Evolutionary conservation across 1,139 yeast genomes (phyloP).

Genomic region (Yamadazyma sp.): DNA sequence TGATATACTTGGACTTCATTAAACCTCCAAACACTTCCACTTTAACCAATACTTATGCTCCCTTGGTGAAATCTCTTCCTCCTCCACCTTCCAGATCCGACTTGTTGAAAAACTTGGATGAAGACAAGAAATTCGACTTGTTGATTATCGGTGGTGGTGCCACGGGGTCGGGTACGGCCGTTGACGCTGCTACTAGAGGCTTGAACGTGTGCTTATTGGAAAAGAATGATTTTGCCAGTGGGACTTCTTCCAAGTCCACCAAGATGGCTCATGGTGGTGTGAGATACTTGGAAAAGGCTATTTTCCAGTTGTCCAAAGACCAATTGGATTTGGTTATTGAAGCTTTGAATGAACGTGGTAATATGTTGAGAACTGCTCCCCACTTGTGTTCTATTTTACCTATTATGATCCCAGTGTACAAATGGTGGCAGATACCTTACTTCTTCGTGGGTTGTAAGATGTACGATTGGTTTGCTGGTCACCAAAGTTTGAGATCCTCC

Average conservation of each 20-base stretch:
- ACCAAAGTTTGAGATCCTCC: slow-evolving; percentile 78
- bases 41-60: slow-evolving; percentile 33
- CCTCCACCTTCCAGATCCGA: slow-evolving; percentile 39
- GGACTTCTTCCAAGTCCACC: slow-evolving; percentile 93
- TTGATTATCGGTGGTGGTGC: slow-evolving; percentile 95
- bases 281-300: slow-evolving; percentile 90
- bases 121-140: slow-evolving; percentile 64
- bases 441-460: slow-evolving; percentile 89
- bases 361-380: slow-evolving; percentile 89
- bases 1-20: slow-evolving; percentile 45
- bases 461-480: slow-evolving; percentile 93
- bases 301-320: slow-evolving; percentile 85
- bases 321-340: slow-evolving; percentile 92
- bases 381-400: slow-evolving; percentile 86
- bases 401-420: slow-evolving; percentile 91
- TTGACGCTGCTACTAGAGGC: slow-evolving; percentile 91
- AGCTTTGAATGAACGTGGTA: slow-evolving; percentile 89
- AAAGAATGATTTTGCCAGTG: slow-evolving; percentile 85
- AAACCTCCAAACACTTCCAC: slow-evolving; percentile 34
- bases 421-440: slow-evolving; percentile 96
- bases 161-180: slow-evolving; percentile 89
- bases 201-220: slow-evolving; percentile 85
- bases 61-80: slow-evolving; percentile 34
- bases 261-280: slow-evolving; percentile 99
- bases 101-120: slow-evolving; percentile 32